Conservation (phyloP, 2,329 filamentous ascomycete species). For the Trichoderma simmonsii region DNA sequence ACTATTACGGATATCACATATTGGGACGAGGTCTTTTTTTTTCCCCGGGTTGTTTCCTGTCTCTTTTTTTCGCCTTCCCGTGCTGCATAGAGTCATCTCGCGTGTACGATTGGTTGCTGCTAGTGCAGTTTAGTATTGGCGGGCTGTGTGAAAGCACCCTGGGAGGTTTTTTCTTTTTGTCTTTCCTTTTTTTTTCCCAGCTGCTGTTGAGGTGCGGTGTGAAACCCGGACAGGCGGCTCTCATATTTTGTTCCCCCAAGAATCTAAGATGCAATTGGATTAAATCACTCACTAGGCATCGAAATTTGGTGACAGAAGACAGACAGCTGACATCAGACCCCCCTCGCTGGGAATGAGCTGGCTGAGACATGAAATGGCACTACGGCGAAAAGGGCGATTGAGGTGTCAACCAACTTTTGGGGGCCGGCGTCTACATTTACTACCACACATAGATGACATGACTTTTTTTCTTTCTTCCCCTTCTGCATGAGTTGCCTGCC, state of each 20-base stretch:
- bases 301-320: conserved; percentile 3
- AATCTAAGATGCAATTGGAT: conserved; percentile 9
- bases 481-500: neutral
- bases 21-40: neutral
- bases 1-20: conserved; percentile 10
- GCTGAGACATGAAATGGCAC: conserved; percentile 5
- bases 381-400: neutral
- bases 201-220: conserved; percentile 4
- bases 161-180: neutral
- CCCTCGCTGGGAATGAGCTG: neutral
- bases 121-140: neutral
- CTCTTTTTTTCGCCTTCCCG: neutral
- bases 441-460: neutral
- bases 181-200: neutral
- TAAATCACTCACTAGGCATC: neutral
- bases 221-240: neutral
- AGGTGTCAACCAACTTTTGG: neutral
- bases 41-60: neutral
- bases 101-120: conserved; percentile 1
- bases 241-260: neutral
- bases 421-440: neutral
- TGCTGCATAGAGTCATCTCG: conserved; percentile 3
- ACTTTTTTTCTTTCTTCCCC: neutral
- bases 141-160: neutral
- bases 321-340: conserved; percentile 15